These are phyloP conservation scores for Nicotiana sylvestris DNA, from an alignment of 257 asterid species.

Conservation along the genomic window DNA sequence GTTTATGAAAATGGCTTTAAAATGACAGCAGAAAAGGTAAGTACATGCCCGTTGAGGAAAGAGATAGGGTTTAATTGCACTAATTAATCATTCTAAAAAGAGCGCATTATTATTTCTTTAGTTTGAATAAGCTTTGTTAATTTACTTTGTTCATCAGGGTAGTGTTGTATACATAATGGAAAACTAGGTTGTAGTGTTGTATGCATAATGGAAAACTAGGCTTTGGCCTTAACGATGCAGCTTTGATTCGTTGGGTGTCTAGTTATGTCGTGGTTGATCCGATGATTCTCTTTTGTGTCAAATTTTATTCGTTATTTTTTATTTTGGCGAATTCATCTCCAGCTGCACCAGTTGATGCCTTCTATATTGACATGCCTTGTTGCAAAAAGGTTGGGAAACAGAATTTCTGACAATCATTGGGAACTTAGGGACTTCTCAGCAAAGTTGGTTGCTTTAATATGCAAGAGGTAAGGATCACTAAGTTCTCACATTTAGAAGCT, in stretches of 20 bases:
- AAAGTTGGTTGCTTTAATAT: conserved; percentile 70
- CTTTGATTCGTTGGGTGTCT: not conserved
- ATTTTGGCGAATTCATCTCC: conserved; percentile 8
- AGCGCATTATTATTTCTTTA: not conserved
- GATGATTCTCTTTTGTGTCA: conserved; percentile 5
- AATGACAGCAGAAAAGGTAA: not conserved
- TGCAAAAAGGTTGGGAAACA: conserved; percentile 78
- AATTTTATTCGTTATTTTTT: not conserved
- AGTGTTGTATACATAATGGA: not conserved
- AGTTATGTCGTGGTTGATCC: not conserved
- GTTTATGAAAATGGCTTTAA: not conserved
- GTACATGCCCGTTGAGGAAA: not conserved
- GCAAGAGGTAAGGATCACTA: conserved; percentile 60
- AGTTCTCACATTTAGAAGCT: conserved; percentile 2
- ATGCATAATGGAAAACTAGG: not conserved
- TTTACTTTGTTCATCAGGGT: not conserved
- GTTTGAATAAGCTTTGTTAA: not conserved
- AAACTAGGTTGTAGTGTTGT: not conserved
- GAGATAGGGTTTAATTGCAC: not conserved
- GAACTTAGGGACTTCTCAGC: conserved; percentile 81
- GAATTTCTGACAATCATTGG: conserved; percentile 81
- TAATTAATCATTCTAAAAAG: not conserved
- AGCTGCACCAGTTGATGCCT: conserved; percentile 98
- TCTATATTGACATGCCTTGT: conserved; percentile 94
- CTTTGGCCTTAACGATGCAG: not conserved